Conservation (phyloP, 108 stramenopile species). For the Pseudonitzschia multiseries region DNA sequence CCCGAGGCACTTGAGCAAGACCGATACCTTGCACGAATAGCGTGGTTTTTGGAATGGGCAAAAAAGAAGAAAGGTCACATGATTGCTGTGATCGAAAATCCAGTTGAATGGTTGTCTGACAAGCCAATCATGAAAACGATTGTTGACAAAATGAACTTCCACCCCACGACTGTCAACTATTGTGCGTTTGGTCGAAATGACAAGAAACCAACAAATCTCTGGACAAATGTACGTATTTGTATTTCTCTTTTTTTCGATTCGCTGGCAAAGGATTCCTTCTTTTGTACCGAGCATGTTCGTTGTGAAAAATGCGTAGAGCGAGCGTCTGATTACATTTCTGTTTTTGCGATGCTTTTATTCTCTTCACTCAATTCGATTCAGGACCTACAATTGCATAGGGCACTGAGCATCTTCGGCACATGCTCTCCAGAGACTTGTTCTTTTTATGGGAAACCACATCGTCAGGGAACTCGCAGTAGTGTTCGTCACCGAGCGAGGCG, state of each 20-base stretch:
- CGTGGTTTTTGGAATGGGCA: slow-evolving; percentile 19
- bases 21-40: slow-evolving; percentile 17
- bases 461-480: not conserved
- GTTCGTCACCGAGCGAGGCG: not conserved
- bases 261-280: not conserved
- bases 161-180: slow-evolving; percentile 16
- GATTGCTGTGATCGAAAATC: slow-evolving; percentile 37
- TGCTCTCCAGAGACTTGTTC: not conserved
- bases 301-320: not conserved
- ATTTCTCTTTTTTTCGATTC: too few relatives aligned
- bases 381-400: not conserved
- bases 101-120: slow-evolving; percentile 7
- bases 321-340: not conserved
- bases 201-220: slow-evolving; percentile 34
- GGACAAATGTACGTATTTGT: slow-evolving; percentile 32
- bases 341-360: not conserved
- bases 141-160: not conserved
- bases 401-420: not conserved
- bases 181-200: slow-evolving; percentile 38
- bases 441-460: not conserved
- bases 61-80: slow-evolving; percentile 23
- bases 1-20: slow-evolving; percentile 16
- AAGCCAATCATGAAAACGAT: slow-evolving; percentile 33
- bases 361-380: not conserved
- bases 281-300: not conserved